Base-by-base conservation (phyloP, 116 monocot species). In the Cymodocea nodosa region DNA sequence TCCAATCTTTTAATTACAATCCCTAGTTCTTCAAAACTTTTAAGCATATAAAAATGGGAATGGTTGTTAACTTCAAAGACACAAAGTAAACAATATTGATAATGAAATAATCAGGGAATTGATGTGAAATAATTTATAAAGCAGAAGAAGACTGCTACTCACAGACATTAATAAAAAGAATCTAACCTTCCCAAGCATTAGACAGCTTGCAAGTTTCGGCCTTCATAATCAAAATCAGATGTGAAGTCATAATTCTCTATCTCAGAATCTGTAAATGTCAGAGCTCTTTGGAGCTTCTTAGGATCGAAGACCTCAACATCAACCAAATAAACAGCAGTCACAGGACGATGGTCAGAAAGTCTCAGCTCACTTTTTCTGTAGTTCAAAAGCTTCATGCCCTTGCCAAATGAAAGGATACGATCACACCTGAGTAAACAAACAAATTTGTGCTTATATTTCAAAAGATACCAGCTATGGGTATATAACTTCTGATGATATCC, bases 261-360 rank as follows among this genome's bases (percentile, higher is more conserved):
- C 62, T 83, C 90, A 50, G 81, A 77, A 61, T 86, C 77, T 5
- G 83, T 83, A 72, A 90, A 83, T 24, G 81, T 90, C 5, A 86
- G 79, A 67, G 83, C 86, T 30, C 81, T 78, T 50, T 83, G 83
- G 40, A 85, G 68, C 70, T 83, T 83, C 62, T 81, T 83, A 5
- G 56, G 79, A 23, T 69, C 70, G 69, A 90, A 77, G 7, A 83
- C 78, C 72, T 86, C 90, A 56, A 85, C 86, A 39, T 86, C 90
- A 24, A 72, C 83, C 60, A 68, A 71, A 71, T 62, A 83, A 44
- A 75, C 63, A 7, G 90, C 90, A 36, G 78, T 79, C 49, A 90
- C 86, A 18, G 90, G 90, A 2, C 86, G 83, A 67, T 90, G 90
- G 66, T 90, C 86, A 12, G 90, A 90, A 48, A 86, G 53, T 3